phyloP scores from a whole-genome alignment of 2,329 filamentous ascomycete species.

The Diaporthe sp. region DNA sequence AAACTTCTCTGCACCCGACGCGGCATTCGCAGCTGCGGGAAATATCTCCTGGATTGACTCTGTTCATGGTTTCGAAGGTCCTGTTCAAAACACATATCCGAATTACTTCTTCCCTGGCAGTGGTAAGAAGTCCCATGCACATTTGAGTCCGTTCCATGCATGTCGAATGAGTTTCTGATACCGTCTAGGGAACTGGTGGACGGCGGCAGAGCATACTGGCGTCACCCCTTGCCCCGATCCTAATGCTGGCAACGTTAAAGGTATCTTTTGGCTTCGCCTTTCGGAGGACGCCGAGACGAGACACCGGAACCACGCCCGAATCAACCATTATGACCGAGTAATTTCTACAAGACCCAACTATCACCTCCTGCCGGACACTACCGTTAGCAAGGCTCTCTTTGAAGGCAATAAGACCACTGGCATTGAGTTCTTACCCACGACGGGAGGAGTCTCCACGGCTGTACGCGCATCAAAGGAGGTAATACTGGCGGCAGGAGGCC shows the following conservation, averaged over 20 bases:
- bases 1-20: constrained; percentile 24
- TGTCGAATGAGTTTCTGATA: background rate
- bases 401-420: background rate
- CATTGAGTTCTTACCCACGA: background rate
- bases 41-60: constrained; percentile 50
- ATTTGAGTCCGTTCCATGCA: accelerated
- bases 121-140: background rate
- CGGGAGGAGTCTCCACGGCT: background rate
- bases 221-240: constrained; percentile 1
- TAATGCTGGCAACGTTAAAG: constrained; percentile 3
- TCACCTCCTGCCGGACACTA: background rate
- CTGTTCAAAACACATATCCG: constrained; percentile 50
- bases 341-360: background rate
- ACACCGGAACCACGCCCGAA: constrained; percentile 12
- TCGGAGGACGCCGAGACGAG: background rate
- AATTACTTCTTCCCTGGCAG: constrained; percentile 47
- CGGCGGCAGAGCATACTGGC: background rate
- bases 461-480: background rate
- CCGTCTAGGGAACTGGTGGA: background rate
- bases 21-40: constrained; percentile 44
- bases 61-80: constrained; percentile 49
- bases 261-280: background rate
- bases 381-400: background rate
- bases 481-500: background rate
- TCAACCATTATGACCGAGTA: constrained; percentile 8